A percentile compares a stretch with the other conserved stretches of the same genome.
Conservation (phyloP, 495 filamentous ascomycete genomes). For the Podospora pseudoanserina region DNA sequence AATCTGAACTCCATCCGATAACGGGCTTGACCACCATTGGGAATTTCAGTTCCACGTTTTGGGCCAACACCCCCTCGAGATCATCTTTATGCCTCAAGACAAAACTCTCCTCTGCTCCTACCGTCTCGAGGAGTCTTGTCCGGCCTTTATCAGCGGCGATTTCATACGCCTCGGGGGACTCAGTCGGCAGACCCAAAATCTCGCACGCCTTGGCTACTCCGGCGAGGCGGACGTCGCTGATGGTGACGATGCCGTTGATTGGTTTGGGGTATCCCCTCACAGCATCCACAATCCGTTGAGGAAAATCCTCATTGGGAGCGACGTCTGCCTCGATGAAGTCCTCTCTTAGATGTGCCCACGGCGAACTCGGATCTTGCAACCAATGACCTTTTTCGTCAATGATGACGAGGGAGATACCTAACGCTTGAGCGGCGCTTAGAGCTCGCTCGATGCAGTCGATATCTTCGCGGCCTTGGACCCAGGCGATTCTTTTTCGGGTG, state of each 20-base stretch:
- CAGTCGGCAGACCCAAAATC: constrained; percentile 18
- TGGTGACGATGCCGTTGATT: constrained; percentile 29
- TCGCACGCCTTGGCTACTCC: constrained; percentile 20
- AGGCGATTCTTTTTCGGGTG: constrained; percentile 16
- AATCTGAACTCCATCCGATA: constrained; percentile 41
- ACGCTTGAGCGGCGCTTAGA: constrained; percentile 28
- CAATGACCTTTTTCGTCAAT: constrained; percentile 38
- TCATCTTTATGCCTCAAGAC: constrained; percentile 12
- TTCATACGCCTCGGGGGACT: constrained; percentile 14
- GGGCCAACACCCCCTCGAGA: constrained; percentile 11
- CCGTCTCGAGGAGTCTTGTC: constrained; percentile 20
- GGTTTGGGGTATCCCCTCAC: constrained; percentile 16
- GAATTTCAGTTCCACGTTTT: constrained; percentile 20
- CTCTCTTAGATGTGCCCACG: constrained; percentile 24
- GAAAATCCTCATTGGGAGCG: constrained; percentile 14
- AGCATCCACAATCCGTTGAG: constrained; percentile 20
- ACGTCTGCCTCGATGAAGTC: constrained; percentile 29
- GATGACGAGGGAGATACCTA: constrained; percentile 35
- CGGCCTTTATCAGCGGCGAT: constrained; percentile 24
- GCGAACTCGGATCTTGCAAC: constrained; percentile 23
- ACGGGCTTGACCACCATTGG: constrained; percentile 48
- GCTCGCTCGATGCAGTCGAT: constrained; percentile 11
- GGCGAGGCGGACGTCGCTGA: constrained; percentile 26
- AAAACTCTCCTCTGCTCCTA: constrained; percentile 16
- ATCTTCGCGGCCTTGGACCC: constrained; percentile 26